Evolutionary conservation across 2,329 filamentous ascomycete species (phyloP).

Genomic region (Sporothrix protearum): DNA sequence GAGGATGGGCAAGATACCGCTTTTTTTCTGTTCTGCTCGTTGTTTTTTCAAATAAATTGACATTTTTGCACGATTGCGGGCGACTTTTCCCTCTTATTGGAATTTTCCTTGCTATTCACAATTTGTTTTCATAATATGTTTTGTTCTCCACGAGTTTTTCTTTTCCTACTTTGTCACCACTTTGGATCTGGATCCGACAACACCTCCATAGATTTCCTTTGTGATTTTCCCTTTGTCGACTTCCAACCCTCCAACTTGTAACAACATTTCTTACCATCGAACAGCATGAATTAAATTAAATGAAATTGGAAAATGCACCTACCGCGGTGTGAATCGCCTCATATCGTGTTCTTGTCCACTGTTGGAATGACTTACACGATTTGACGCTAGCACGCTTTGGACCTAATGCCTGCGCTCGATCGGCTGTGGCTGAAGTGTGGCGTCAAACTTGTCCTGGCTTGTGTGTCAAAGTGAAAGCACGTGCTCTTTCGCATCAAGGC

Average conservation of each 20-base stretch:
- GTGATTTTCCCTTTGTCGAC: neutral
- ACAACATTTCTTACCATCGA: neutral
- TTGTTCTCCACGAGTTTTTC: neutral
- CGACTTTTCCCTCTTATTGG: neutral
- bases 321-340: neutral
- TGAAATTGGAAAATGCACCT: neutral
- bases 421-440: neutral
- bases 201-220: constrained; percentile 4
- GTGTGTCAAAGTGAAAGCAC: too few relatives aligned
- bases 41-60: neutral
- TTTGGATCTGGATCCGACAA: neutral
- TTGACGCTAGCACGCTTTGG: neutral
- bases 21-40: neutral
- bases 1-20: neutral
- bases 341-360: neutral
- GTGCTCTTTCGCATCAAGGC: neutral
- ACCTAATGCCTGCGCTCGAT: neutral
- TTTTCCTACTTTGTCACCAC: neutral
- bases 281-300: neutral
- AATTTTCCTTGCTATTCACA: neutral
- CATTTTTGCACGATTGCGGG: neutral
- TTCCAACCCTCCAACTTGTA: neutral
- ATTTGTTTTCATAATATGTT: neutral
- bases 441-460: neutral
- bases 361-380: neutral